These are phyloP conservation scores for Erythrobasidium hasegawianum DNA, from an alignment of 1,284 basidiomycete species.

Conservation along the genomic window DNA sequence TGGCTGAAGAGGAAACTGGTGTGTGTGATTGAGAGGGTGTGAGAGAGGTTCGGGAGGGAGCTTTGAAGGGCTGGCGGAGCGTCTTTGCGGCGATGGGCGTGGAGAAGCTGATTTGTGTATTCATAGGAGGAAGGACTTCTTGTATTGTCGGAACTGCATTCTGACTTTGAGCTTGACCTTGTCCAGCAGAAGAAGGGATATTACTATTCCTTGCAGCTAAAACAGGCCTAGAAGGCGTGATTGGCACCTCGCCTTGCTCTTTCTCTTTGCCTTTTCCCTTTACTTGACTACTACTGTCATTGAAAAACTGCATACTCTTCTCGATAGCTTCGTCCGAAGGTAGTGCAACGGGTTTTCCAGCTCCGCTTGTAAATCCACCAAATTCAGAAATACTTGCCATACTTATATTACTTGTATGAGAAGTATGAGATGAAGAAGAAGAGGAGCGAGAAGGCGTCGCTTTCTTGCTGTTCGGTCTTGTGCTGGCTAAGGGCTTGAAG, in stretches of 20 bases:
- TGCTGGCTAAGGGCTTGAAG: too few species aligned
- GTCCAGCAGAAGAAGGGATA: background rate
- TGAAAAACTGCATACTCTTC: too few species aligned
- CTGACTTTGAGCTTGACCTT: background rate
- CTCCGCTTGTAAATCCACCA: slow-evolving; percentile 23
- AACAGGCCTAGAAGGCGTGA: slow-evolving; percentile 9
- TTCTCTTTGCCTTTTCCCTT: too few species aligned
- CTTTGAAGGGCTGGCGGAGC: slow-evolving; percentile 15
- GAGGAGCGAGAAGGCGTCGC: too few species aligned
- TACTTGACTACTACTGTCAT: too few species aligned
- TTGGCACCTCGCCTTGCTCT: background rate
- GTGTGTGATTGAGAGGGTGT: slow-evolving; percentile 16
- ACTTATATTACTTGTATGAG: background rate
- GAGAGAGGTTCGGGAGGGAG: background rate
- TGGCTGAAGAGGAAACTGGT: too few species aligned
- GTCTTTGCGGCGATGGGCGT: background rate
- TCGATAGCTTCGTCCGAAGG: slow-evolving; percentile 16
- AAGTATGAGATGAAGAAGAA: too few species aligned
- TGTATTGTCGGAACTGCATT: too few species aligned
- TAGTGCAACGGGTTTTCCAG: slow-evolving; percentile 16
- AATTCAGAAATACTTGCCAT: background rate
- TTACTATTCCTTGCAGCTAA: slow-evolving; percentile 1
- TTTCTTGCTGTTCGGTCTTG: too few species aligned
- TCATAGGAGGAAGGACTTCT: too few species aligned
- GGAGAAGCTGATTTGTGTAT: background rate